Evolutionary conservation across 139 green algal genomes (phyloP), one percentile per base, ranked within the genome.

Genomic region (Diplosphaera chodatii): DNA sequence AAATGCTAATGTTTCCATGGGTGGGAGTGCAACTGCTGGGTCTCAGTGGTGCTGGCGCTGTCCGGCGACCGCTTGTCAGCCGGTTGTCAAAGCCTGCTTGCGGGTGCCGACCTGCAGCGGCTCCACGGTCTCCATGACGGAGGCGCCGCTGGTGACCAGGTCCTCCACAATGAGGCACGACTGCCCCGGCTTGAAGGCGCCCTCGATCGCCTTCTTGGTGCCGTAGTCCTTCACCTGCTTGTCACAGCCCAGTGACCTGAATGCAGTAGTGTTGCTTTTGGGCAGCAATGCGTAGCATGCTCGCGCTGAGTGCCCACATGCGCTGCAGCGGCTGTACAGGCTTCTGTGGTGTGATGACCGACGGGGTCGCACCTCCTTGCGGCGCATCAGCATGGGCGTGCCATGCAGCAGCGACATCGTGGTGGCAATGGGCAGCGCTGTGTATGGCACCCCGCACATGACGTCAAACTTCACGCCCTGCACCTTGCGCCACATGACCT

Each of bases 381-480:
- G 75, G 29, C 90, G 77, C 90, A 97, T 97, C 30, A 97, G 76
- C 95, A 99, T 99, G 32, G 91, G 90, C 34, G 87, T 80, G 23
- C 82, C 84, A 74, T 95, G 90, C 76, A 83, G 74, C 55, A 97
- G 85, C 0, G 84, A 91, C 86, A 99, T 98, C 82, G 80, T 90
- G 31, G 95, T 99, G 37, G 95, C 95, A 70, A 99, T 99, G 72
- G 95, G 95, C 56, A 99, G 88, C 0, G 95, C 95, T 3, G 95
- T 99, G 90, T 99, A 99, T 21, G 95, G 95, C 76, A 99, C 95
- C 56, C 95, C 95, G 78, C 95, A 99, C 72, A 98, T 96, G 65
- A 96, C 87, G 77, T 99, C 93, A 82, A 98, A 99, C 25, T 81
- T 28, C 23, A 80, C 77, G 8, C 64, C 64, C 33, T 79, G 33